Conservation (phyloP, 1,284 basidiomycete species). For the Naganishia cerealis region DNA sequence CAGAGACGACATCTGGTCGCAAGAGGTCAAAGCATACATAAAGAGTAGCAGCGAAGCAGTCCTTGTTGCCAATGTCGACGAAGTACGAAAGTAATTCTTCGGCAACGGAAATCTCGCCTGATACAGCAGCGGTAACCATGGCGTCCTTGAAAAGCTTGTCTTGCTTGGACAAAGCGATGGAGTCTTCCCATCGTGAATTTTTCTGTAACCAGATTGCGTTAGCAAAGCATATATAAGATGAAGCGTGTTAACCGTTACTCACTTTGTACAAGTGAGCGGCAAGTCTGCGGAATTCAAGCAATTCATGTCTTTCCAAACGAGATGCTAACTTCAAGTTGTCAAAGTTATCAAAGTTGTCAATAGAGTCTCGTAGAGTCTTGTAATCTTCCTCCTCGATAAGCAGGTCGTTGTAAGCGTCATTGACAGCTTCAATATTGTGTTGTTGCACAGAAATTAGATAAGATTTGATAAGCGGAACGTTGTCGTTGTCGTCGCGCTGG, state of each 20-base stretch:
- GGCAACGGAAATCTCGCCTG: slow-evolving; percentile 74
- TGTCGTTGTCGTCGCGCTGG: slow-evolving; percentile 77
- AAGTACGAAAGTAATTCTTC: slow-evolving; percentile 93
- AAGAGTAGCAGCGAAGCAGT: slow-evolving; percentile 88
- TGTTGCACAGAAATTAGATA: slow-evolving; percentile 97
- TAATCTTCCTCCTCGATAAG: slow-evolving; percentile 99
- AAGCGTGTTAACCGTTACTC: slow-evolving; percentile 34
- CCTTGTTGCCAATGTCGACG: slow-evolving; percentile 96
- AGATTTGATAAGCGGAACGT: slow-evolving; percentile 89
- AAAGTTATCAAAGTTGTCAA: slow-evolving; percentile 98
- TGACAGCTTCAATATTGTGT: slow-evolving; percentile 94
- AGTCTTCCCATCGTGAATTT: slow-evolving; percentile 91
- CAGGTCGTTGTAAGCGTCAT: slow-evolving; percentile 94
- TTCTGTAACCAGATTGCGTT: slow-evolving; percentile 61
- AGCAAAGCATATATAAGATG: neutral
- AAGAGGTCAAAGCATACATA: slow-evolving; percentile 92
- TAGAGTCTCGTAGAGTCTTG: slow-evolving; percentile 90
- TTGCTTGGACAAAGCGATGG: slow-evolving; percentile 87
- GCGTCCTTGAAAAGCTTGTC: slow-evolving; percentile 97
- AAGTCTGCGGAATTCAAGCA: slow-evolving; percentile 91
- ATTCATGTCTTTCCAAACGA: slow-evolving; percentile 82
- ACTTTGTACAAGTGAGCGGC: slow-evolving; percentile 95
- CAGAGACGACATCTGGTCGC: slow-evolving; percentile 86
- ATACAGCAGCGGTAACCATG: slow-evolving; percentile 87
- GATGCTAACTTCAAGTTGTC: slow-evolving; percentile 85